Evolutionary conservation across 1,284 basidiomycete species (phyloP).

Genomic region (Marasmius tenuissimus): DNA sequence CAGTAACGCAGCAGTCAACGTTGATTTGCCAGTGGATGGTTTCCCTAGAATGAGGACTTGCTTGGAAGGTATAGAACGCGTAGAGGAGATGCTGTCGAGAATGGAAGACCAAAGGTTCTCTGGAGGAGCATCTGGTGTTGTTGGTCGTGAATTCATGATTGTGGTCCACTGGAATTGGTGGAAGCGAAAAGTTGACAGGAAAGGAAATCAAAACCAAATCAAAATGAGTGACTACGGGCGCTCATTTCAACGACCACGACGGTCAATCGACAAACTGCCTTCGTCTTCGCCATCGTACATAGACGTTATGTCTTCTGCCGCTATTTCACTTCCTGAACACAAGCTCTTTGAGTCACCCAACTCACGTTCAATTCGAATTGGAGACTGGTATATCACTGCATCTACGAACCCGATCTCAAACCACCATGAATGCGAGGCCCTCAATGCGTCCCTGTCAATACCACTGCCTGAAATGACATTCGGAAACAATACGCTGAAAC

Average conservation of each 20-base stretch:
- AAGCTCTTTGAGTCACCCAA: slow-evolving; percentile 64
- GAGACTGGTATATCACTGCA: slow-evolving; percentile 65
- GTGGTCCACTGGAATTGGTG: background rate
- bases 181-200: background rate
- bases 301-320: slow-evolving; percentile 34
- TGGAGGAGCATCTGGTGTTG: slow-evolving; percentile 40
- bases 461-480: slow-evolving; percentile 98
- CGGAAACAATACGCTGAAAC: slow-evolving; percentile 77
- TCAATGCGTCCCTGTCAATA: slow-evolving; percentile 66
- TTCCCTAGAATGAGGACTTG: slow-evolving; percentile 82
- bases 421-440: slow-evolving; percentile 68
- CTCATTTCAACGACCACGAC: background rate
- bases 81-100: slow-evolving; percentile 83
- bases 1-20: slow-evolving; percentile 68
- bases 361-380: slow-evolving; percentile 63
- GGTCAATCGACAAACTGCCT: background rate
- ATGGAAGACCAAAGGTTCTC: slow-evolving; percentile 91
- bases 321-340: slow-evolving; percentile 57
- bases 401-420: slow-evolving; percentile 76
- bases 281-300: slow-evolving; percentile 6
- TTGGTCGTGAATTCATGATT: slow-evolving; percentile 4
- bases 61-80: slow-evolving; percentile 83
- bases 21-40: slow-evolving; percentile 75
- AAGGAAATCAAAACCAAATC: background rate
- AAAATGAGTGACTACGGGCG: background rate